Conservation (phyloP, 805 yeast genomes). For the Myxozyma neglecta region DNA sequence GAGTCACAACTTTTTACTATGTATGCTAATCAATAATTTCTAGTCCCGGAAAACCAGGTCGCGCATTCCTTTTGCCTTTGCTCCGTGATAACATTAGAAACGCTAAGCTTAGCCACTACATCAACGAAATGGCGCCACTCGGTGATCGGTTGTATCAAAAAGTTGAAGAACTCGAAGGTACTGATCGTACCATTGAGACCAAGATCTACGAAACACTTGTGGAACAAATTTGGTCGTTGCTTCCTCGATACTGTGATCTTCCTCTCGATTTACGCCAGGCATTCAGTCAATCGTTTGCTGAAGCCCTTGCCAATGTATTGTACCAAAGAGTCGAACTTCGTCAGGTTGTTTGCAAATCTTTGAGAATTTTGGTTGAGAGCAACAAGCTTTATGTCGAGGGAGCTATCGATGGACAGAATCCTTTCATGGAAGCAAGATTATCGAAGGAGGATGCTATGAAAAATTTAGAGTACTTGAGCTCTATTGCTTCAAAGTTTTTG, state of each 20-base stretch:
- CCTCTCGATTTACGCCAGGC: conserved; percentile 68
- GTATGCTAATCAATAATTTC: background rate
- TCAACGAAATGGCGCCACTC: conserved; percentile 64
- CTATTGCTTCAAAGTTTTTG: conserved; percentile 66
- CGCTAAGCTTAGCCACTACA: conserved; percentile 66
- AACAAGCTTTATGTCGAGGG: conserved; percentile 62
- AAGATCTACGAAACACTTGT: conserved; percentile 82
- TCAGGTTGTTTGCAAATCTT: conserved; percentile 77
- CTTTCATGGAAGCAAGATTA: conserved; percentile 58
- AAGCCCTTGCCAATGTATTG: conserved; percentile 66
- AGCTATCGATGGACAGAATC: conserved; percentile 55
- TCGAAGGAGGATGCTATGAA: conserved; percentile 55
- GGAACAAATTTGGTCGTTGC: conserved; percentile 88
- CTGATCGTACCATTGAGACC: conserved; percentile 60
- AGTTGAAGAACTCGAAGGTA: conserved; percentile 32
- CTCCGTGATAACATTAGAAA: conserved; percentile 80
- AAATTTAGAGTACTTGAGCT: conserved; percentile 62
- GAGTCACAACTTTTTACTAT: background rate
- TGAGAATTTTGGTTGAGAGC: conserved; percentile 75
- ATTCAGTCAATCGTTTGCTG: conserved; percentile 77
- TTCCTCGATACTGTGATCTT: conserved; percentile 85
- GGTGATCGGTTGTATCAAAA: conserved; percentile 37
- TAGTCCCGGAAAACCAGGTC: conserved; percentile 57
- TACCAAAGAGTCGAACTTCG: conserved; percentile 76
- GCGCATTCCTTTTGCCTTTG: conserved; percentile 94